Percentiles rank a stretch among this genome's conserved stretches.
Conservation (phyloP, 495 filamentous ascomycete species). For the Neurospora sp. region DNA sequence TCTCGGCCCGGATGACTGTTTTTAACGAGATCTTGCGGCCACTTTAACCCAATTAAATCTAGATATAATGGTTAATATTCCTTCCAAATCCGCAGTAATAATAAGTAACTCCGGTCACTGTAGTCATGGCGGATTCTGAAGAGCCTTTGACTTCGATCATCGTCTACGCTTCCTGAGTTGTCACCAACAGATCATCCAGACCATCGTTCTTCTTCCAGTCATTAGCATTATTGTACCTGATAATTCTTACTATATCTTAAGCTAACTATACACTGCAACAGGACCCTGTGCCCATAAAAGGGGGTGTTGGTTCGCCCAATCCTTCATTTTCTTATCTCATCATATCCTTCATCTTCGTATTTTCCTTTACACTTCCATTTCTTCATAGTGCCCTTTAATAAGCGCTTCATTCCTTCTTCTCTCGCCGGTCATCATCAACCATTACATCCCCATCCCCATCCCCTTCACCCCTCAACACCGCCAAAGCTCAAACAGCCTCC, state of each 20-base stretch:
- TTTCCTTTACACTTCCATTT: neutral
- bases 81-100: too few relatives aligned
- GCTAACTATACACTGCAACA: neutral
- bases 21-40: neutral
- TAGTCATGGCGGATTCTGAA: neutral
- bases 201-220: neutral
- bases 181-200: neutral
- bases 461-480: neutral
- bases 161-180: neutral
- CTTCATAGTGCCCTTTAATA: neutral
- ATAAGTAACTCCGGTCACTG: neutral
- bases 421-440: neutral
- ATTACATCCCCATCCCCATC: neutral
- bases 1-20: neutral
- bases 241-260: neutral
- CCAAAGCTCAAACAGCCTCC: slow-evolving; percentile 30
- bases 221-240: neutral
- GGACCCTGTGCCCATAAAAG: neutral
- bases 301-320: neutral
- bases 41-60: neutral
- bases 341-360: neutral
- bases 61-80: too few relatives aligned
- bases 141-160: neutral
- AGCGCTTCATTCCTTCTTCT: neutral
- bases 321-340: neutral